These are phyloP conservation scores for Aspergillus sp. DNA, from an alignment of 2,329 filamentous ascomycete genomes.

Conservation along the genomic window DNA sequence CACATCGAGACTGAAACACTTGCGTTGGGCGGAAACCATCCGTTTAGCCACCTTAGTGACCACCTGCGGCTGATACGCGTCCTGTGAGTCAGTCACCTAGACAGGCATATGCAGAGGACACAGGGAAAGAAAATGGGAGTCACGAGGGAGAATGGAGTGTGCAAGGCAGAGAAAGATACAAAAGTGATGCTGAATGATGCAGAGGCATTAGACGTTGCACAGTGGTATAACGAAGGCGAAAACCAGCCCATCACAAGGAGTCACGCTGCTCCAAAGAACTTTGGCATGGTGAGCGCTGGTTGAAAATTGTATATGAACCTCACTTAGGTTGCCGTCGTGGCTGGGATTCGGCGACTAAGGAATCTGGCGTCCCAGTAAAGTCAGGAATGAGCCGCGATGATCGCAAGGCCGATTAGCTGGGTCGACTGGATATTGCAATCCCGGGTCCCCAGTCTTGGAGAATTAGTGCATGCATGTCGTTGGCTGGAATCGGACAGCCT, in stretches of 20 bases:
- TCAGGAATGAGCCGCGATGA: slow-evolving; percentile 17
- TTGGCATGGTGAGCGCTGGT: neutral
- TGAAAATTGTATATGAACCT: neutral
- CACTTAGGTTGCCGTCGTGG: neutral
- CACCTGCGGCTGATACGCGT: neutral
- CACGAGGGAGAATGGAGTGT: neutral
- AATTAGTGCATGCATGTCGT: neutral
- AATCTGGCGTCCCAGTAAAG: neutral
- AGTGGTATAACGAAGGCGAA: neutral
- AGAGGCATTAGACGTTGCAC: neutral
- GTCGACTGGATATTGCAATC: neutral
- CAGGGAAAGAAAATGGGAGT: neutral
- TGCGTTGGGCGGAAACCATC: slow-evolving; percentile 1
- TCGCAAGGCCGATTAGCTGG: neutral
- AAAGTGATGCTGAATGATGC: neutral
- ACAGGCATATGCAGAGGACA: neutral
- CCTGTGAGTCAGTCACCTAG: neutral
- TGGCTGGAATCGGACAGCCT: neutral
- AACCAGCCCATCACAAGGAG: neutral
- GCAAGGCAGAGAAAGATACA: neutral
- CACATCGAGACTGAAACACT: neutral
- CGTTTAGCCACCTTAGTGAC: neutral
- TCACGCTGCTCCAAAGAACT: neutral
- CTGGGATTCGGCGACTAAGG: neutral
- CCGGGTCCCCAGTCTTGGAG: neutral